Percentiles rank a stretch among this genome's conserved stretches.
These are phyloP conservation scores for Globisporangium echinulatum DNA, from an alignment of 352 stramenopile genomes.

Conservation along the genomic window DNA sequence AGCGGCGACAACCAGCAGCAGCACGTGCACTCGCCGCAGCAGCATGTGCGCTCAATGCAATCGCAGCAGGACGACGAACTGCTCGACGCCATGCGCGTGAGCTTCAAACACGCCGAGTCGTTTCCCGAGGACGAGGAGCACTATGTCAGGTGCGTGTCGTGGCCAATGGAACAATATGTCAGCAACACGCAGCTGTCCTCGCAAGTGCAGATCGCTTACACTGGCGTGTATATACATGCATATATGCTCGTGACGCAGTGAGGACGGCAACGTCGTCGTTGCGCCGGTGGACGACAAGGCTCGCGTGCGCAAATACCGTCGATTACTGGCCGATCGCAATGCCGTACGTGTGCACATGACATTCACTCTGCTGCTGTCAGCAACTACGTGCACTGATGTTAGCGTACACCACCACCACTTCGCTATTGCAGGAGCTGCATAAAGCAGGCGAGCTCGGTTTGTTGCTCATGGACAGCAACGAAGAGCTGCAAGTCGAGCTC, in stretches of 20 bases:
- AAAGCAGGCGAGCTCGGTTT: conserved; percentile 78
- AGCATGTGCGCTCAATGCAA: not conserved
- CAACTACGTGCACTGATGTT: no score
- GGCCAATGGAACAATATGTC: not conserved
- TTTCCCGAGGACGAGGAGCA: conserved; percentile 49
- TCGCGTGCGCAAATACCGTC: conserved; percentile 32
- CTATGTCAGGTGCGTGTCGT: conserved; percentile 44
- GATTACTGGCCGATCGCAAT: conserved; percentile 34
- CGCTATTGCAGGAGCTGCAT: conserved; percentile 46
- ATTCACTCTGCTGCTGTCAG: no score
- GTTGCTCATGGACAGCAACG: conserved; percentile 66
- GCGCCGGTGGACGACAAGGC: conserved; percentile 43
- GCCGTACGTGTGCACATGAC: conserved; percentile 4
- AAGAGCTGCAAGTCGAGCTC: conserved; percentile 68
- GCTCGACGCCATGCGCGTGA: not conserved
- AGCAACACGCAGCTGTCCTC: not conserved
- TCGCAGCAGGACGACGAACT: not conserved
- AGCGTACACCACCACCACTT: not conserved
- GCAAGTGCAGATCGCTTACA: not conserved
- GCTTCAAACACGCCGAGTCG: conserved; percentile 28
- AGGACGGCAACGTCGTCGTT: conserved; percentile 48
- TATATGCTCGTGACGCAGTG: conserved; percentile 17
- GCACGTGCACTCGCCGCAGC: not conserved
- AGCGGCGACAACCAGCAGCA: not conserved
- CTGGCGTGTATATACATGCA: not conserved